Conservation (phyloP, 495 filamentous ascomycete genomes). For the Oleoguttula mirabilis region DNA sequence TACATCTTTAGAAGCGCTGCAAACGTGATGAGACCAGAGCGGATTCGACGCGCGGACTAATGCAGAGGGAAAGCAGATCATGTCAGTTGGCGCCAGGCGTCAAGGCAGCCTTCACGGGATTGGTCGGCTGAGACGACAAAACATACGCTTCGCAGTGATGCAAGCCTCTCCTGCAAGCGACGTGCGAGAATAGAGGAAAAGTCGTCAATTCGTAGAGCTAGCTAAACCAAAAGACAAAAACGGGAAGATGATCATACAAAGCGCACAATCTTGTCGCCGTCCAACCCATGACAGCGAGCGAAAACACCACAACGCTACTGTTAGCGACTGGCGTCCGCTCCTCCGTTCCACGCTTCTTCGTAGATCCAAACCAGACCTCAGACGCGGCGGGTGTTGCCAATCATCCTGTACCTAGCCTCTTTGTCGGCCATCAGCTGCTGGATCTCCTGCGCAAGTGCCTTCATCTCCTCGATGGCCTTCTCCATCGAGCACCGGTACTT, state of each 20-base stretch:
- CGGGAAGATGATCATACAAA: slow-evolving; percentile 4
- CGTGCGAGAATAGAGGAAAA: neutral
- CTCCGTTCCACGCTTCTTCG: too few species aligned
- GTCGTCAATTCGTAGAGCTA: slow-evolving; percentile 10
- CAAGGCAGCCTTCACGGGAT: neutral
- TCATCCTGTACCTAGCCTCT: slow-evolving; percentile 2
- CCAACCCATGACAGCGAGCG: too few species aligned
- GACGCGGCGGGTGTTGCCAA: slow-evolving; percentile 12
- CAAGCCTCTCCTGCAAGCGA: neutral
- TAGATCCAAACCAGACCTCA: too few species aligned
- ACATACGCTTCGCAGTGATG: neutral
- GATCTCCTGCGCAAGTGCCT: slow-evolving; percentile 12
- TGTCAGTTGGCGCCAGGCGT: slow-evolving; percentile 4
- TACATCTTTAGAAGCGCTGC: too few species aligned
- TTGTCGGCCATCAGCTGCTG: slow-evolving; percentile 10
- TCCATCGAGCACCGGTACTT: slow-evolving; percentile 14
- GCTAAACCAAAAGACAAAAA: neutral
- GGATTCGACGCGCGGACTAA: too few species aligned
- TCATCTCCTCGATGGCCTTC: slow-evolving; percentile 16
- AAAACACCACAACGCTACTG: neutral
- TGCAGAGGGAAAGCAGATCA: too few species aligned
- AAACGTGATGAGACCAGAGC: too few species aligned
- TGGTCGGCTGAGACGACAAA: slow-evolving; percentile 4
- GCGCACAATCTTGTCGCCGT: neutral
- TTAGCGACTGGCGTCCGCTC: neutral